Evolutionary conservation across 2,329 filamentous ascomycete species (phyloP).

Genomic region (Metarhizium humberi): DNA sequence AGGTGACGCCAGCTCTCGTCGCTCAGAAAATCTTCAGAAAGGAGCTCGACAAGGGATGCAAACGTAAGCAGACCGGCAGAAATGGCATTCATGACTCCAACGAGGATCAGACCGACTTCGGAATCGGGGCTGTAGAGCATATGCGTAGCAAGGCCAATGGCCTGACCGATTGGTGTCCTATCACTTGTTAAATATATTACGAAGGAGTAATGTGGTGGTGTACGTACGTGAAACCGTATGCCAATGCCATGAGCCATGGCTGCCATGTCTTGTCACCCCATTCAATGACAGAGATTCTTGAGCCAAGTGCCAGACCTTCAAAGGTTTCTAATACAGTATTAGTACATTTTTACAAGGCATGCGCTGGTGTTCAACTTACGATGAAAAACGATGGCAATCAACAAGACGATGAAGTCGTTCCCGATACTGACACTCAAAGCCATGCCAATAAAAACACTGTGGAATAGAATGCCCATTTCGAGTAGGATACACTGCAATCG

Average conservation of each 20-base stretch:
- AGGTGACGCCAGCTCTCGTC: conserved; percentile 52
- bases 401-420: conserved; percentile 66
- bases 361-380: conserved; percentile 17
- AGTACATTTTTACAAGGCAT: not conserved
- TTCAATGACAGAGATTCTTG: conserved; percentile 49
- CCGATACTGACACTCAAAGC: conserved; percentile 70
- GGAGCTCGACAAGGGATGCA: conserved; percentile 60
- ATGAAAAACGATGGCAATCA: conserved; percentile 72
- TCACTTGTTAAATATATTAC: not conserved
- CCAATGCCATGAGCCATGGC: conserved; percentile 48
- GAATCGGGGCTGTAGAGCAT: conserved; percentile 60
- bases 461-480: conserved; percentile 59
- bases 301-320: conserved; percentile 52
- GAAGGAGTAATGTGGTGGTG: not conserved
- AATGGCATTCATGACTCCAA: conserved; percentile 67
- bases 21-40: conserved; percentile 62
- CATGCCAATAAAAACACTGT: conserved; percentile 75
- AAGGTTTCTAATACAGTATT: conserved; percentile 25
- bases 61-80: conserved; percentile 63
- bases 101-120: conserved; percentile 56
- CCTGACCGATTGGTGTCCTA: conserved; percentile 60
- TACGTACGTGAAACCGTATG: conserved; percentile 40
- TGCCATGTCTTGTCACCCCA: conserved; percentile 30
- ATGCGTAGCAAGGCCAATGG: conserved; percentile 61
- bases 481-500: conserved; percentile 69